Conservation (phyloP, 805 yeast species). For the Ogataea sp. region DNA sequence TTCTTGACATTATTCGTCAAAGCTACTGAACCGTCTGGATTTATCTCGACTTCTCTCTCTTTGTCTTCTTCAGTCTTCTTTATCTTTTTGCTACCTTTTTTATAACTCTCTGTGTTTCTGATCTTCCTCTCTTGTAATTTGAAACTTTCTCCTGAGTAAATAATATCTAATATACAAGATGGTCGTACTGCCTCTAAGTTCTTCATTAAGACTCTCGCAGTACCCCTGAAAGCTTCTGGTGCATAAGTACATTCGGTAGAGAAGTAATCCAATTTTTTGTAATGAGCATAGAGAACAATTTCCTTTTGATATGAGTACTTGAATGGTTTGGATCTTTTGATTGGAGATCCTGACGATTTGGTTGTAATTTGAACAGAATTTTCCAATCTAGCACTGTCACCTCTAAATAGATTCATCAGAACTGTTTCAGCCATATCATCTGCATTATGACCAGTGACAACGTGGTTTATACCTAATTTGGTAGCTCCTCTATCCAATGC, state of each 20-base stretch:
- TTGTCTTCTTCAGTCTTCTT: conserved; percentile 32
- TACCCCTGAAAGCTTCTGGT: conserved; percentile 97
- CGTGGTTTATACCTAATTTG: conserved; percentile 75
- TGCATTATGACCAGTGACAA: conserved; percentile 97
- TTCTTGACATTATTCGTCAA: conserved; percentile 18
- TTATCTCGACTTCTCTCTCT: conserved; percentile 40
- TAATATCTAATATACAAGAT: conserved; percentile 87
- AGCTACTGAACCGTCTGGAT: conserved; percentile 56
- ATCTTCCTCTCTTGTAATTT: conserved; percentile 48
- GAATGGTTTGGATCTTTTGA: conserved; percentile 91
- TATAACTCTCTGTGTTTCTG: too few relatives aligned
- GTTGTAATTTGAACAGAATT: conserved; percentile 84
- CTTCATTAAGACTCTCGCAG: conserved; percentile 88
- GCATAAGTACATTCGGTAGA: conserved; percentile 98
- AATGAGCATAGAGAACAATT: conserved; percentile 94
- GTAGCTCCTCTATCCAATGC: conserved; percentile 95
- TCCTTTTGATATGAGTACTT: conserved; percentile 96
- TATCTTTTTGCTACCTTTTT: too few relatives aligned
- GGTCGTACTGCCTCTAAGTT: conserved; percentile 87
- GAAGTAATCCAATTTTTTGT: conserved; percentile 88
- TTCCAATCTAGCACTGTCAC: conserved; percentile 92
- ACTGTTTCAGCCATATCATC: conserved; percentile 99
- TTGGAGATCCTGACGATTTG: conserved; percentile 74
- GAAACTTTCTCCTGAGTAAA: conserved; percentile 86
- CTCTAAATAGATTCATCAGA: conserved; percentile 86